phyloP scores from a whole-genome alignment of 2,329 filamentous ascomycete species.

The Trichoderma asperellum region DNA sequence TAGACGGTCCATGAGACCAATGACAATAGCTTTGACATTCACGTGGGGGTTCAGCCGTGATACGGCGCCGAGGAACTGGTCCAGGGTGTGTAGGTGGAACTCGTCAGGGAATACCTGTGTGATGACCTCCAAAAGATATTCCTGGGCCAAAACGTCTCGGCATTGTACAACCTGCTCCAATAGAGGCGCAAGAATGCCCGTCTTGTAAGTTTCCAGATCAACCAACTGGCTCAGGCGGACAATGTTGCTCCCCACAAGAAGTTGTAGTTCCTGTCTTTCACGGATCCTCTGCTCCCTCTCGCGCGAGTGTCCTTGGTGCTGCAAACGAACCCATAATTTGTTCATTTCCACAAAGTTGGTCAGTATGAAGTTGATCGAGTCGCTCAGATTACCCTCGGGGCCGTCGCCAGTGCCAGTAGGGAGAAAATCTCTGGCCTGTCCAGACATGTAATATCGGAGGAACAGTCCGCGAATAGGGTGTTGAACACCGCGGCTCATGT shows the following conservation, averaged over 20 bases:
- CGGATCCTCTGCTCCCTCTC: conserved; percentile 92
- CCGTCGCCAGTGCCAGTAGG: conserved; percentile 83
- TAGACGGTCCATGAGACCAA: conserved; percentile 94
- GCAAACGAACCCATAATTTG: conserved; percentile 96
- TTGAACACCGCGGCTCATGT: conserved; percentile 98
- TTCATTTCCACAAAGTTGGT: conserved; percentile 99
- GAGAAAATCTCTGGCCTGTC: conserved; percentile 88
- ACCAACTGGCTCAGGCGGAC: conserved; percentile 94
- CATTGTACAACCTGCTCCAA: conserved; percentile 98
- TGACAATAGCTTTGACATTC: conserved; percentile 97
- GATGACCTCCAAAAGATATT: conserved; percentile 96
- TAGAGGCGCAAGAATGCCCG: conserved; percentile 82
- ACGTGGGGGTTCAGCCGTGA: conserved; percentile 93
- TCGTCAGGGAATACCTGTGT: conserved; percentile 99
- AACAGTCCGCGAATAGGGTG: conserved; percentile 96
- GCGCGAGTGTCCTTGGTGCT: conserved; percentile 95
- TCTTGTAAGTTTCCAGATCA: conserved; percentile 92
- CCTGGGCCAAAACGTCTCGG: conserved; percentile 92
- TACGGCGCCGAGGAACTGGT: conserved; percentile 91
- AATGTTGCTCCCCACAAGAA: conserved; percentile 94
- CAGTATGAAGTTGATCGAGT: conserved; percentile 96
- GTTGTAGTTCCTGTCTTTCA: conserved; percentile 91
- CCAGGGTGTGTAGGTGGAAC: conserved; percentile 94
- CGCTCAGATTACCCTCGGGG: conserved; percentile 91
- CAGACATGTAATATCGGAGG: conserved; percentile 92